A percentile compares a stretch with the other conserved stretches of the same genome.
Conservation (phyloP, 441 rosid genomes). For the Brassica balearica region DNA sequence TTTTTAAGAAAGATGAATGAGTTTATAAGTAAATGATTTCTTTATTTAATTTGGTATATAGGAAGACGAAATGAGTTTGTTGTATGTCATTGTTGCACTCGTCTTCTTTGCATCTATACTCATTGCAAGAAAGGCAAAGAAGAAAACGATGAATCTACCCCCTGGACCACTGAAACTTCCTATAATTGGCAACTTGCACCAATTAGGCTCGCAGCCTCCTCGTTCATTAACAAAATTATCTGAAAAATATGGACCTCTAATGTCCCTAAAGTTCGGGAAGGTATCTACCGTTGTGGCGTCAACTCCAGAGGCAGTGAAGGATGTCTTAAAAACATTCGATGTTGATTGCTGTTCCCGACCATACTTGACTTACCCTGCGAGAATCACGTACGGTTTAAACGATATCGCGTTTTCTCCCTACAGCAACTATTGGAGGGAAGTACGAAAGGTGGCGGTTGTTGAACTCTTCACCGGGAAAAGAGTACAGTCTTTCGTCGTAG, state of each 20-base stretch:
- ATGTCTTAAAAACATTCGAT: neutral
- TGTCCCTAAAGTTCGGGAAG: neutral
- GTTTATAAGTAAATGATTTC: neutral
- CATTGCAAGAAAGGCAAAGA: constrained; percentile 1
- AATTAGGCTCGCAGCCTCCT: neutral
- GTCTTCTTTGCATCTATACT: constrained; percentile 5
- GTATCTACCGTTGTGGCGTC: neutral
- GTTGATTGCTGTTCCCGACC: constrained; percentile 19
- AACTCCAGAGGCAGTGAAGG: neutral
- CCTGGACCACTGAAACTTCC: constrained; percentile 4
- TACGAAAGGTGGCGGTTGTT: constrained; percentile 31
- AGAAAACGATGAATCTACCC: neutral
- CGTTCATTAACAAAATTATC: neutral
- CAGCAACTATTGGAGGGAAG: constrained; percentile 35
- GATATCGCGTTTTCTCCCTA: constrained; percentile 24
- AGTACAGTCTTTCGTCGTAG: constrained; percentile 31
- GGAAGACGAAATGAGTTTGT: neutral
- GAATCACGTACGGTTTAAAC: constrained; percentile 18
- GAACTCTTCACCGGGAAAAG: constrained; percentile 40
- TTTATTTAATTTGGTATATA: neutral
- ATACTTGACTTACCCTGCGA: constrained; percentile 32
- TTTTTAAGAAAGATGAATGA: too few relatives aligned
- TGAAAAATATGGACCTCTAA: neutral
- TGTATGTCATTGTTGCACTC: constrained; percentile 1
- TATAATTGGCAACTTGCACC: constrained; percentile 1